Percentiles rank a stretch among this genome's conserved stretches.
Evolutionary conservation across 148 eudicot genomes (phyloP).

Genomic region (Silene conica): DNA sequence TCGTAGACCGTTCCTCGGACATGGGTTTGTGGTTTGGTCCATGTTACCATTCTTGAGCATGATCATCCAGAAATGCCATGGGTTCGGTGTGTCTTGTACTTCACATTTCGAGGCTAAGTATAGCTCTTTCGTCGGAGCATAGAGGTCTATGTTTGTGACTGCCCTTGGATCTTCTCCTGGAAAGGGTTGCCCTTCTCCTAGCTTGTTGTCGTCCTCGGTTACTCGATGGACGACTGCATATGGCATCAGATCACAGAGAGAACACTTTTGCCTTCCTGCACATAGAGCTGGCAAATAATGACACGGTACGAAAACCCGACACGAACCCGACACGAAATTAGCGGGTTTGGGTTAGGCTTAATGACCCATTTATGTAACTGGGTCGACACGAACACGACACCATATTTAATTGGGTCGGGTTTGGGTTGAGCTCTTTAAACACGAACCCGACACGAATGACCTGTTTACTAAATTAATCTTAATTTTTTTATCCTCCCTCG

Average conservation of each 20-base stretch:
- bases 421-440: too few species aligned
- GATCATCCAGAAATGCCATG: conserved; percentile 64
- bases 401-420: too few species aligned
- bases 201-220: conserved; percentile 38
- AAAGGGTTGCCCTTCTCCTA: conserved; percentile 33
- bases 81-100: conserved; percentile 35
- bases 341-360: too few species aligned
- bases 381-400: too few species aligned
- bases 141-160: conserved; percentile 26
- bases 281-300: too few species aligned
- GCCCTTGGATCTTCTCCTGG: conserved; percentile 20
- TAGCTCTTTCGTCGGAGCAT: conserved; percentile 41
- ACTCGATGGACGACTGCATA: conserved; percentile 30
- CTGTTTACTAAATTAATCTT: too few species aligned
- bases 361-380: too few species aligned
- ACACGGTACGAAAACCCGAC: too few species aligned
- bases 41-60: conserved; percentile 52
- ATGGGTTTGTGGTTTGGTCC: conserved; percentile 33
- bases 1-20: conserved; percentile 33
- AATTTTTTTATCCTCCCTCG: too few species aligned
- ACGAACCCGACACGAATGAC: too few species aligned
- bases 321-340: too few species aligned
- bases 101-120: conserved; percentile 42
- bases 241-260: conserved; percentile 15
- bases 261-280: conserved; percentile 9